Evolutionary conservation across 805 yeast species (phyloP).

Genomic region (Candida fluviatilis): DNA sequence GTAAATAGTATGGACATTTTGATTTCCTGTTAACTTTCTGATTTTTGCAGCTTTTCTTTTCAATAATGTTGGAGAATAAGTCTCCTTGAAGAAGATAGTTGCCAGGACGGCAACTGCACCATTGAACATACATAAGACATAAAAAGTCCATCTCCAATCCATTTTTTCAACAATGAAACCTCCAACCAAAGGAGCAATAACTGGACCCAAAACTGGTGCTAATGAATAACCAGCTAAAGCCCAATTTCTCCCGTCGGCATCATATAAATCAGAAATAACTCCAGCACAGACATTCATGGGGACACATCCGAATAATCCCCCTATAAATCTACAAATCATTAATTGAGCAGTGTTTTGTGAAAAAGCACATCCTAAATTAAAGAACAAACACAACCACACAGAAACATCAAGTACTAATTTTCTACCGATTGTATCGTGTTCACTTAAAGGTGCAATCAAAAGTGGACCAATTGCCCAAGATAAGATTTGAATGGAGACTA

Average conservation of each 20-base stretch:
- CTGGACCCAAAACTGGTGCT: slow-evolving; percentile 37
- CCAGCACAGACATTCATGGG: slow-evolving; percentile 39
- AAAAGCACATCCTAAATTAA: slow-evolving; percentile 36
- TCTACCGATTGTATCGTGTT: slow-evolving; percentile 33
- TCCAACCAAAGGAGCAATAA: slow-evolving; percentile 34
- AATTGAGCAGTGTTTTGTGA: slow-evolving; percentile 29
- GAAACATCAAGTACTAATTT: slow-evolving; percentile 28
- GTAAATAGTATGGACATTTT: slow-evolving; percentile 33
- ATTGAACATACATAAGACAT: slow-evolving; percentile 31
- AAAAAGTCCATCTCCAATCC: slow-evolving; percentile 37
- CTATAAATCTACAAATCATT: slow-evolving; percentile 28
- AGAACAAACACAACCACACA: slow-evolving; percentile 30
- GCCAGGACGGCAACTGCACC: slow-evolving; percentile 30
- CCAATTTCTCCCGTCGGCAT: slow-evolving; percentile 25
- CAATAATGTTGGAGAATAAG: slow-evolving; percentile 33
- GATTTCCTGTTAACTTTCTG: slow-evolving; percentile 31
- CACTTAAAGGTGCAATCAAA: slow-evolving; percentile 36
- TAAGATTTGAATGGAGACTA: slow-evolving; percentile 32
- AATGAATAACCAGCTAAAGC: slow-evolving; percentile 35
- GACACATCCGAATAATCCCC: slow-evolving; percentile 37
- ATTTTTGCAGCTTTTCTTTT: slow-evolving; percentile 22
- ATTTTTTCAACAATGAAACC: slow-evolving; percentile 29
- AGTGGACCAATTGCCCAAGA: slow-evolving; percentile 41
- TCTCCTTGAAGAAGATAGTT: slow-evolving; percentile 27
- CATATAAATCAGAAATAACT: slow-evolving; percentile 33